These are phyloP conservation scores for Abortiporus biennis DNA, from an alignment of 1,284 basidiomycete species.

Conservation along the genomic window DNA sequence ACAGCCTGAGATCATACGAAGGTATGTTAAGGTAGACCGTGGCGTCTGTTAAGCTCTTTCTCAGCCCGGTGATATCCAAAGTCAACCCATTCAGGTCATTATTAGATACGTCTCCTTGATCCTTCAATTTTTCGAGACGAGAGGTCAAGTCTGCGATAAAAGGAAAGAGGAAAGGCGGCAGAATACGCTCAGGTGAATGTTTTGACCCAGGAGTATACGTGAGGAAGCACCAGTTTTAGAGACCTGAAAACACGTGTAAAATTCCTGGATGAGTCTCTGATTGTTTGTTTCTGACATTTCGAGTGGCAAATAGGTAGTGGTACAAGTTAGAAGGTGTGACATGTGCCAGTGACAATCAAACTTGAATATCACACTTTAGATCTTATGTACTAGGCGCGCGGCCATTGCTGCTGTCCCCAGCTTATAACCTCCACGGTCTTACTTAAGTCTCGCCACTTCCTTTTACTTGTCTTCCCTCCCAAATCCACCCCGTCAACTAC, in stretches of 20 bases:
- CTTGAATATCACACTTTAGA: too few relatives aligned
- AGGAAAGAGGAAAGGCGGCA: conserved; percentile 7
- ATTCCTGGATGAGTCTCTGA: conserved; percentile 39
- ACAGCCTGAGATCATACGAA: conserved; percentile 68
- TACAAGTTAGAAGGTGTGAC: background rate
- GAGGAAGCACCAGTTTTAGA: conserved; percentile 42
- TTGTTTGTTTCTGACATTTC: conserved; percentile 23
- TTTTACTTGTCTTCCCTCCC: background rate
- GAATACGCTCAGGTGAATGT: too few relatives aligned
- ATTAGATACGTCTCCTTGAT: conserved; percentile 2
- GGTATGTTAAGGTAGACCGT: conserved; percentile 60
- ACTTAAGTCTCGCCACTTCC: too few relatives aligned
- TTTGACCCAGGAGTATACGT: too few relatives aligned
- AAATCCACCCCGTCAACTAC: conserved; percentile 3
- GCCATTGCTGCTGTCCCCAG: too few relatives aligned
- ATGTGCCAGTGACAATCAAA: too few relatives aligned
- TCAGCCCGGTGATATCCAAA: conserved; percentile 35
- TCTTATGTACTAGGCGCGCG: too few relatives aligned
- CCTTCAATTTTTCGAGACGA: conserved; percentile 26
- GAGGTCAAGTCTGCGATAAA: conserved; percentile 39
- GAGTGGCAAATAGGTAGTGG: background rate
- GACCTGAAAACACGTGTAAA: conserved; percentile 39
- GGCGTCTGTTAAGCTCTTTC: conserved; percentile 56
- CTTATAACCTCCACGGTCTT: too few relatives aligned
- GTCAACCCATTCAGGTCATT: conserved; percentile 19